Evolutionary conservation across 495 filamentous ascomycete genomes (phyloP), one percentile per base, ranked within the genome.

Genomic region (Thozetella sp.): DNA sequence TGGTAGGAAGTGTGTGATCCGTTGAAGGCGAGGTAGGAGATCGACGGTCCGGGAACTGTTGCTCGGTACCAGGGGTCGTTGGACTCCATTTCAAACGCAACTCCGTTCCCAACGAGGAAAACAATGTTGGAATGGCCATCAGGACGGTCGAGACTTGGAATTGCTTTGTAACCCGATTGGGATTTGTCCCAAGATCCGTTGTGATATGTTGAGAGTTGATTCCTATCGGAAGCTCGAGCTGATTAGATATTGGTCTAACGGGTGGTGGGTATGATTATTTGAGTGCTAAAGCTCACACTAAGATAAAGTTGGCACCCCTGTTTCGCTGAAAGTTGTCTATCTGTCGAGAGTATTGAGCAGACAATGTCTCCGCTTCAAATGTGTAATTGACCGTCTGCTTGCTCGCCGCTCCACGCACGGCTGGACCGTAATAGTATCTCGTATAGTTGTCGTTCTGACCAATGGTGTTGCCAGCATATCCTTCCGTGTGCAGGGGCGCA

Each of bases 401-500:
- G 17, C 10, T 10, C 23, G 17, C 2, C 4, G 43, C n/a, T 4
- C 43, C 43, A 24, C 15, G 19, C 6, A 48, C 9, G 11, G 23
- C 22, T 2, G 22, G n/a, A n/a, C 60, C 60, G 40, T 62, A 62
- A 22, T 52, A n/a, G 40, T 62, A 62, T 20, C 24, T n/a, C 11
- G 55, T 57, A 25, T 58, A 62, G 15, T 24, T 34, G 12, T 43
- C n/a, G 23, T 34, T 23, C n/a, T 25, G 11, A 3, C 10, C 25
- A 34, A 52, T 43, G 24, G 15, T 4, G 12, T 37, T 10, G 12
- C 15, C n/a, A 15, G 11, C 53, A 24, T 62, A 55, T 37, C 56
- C 56, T 13, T 53, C 25, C 3, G 61, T 63, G 3, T 19, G 30
- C 25, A 63, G 22, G 4, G 61, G 61, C 53, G 61, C 56, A 46